These are phyloP conservation scores for Colletotrichum somersetense DNA, from an alignment of 2,329 filamentous ascomycete genomes.

Conservation along the genomic window DNA sequence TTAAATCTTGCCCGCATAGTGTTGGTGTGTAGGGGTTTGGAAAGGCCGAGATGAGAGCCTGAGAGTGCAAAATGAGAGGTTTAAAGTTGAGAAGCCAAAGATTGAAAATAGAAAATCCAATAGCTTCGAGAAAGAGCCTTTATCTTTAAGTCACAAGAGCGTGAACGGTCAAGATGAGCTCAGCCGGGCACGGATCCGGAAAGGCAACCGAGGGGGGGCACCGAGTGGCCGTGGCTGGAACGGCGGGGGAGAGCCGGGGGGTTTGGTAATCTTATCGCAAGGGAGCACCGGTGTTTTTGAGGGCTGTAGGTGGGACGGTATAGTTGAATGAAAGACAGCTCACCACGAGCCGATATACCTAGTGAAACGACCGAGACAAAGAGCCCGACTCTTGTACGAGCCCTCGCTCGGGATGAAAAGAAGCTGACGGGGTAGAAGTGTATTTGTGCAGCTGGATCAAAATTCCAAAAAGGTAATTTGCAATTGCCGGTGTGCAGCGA, in stretches of 20 bases:
- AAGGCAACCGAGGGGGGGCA: background rate
- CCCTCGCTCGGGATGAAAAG: background rate
- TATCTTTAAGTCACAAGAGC: background rate
- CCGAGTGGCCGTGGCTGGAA: constrained; percentile 20
- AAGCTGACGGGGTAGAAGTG: background rate
- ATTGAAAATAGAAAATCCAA: background rate
- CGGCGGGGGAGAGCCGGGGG: constrained; percentile 23
- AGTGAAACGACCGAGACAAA: background rate
- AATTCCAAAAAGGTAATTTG: background rate
- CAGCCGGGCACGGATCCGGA: constrained; percentile 26
- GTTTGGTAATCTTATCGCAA: constrained; percentile 28
- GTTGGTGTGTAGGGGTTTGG: background rate
- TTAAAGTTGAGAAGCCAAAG: background rate
- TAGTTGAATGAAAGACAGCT: background rate
- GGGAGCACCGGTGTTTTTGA: background rate
- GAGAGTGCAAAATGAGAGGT: background rate
- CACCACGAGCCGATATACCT: background rate
- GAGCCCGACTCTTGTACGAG: too few relatives aligned
- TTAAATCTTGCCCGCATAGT: constrained; percentile 79
- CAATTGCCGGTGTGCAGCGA: background rate
- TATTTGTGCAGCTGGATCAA: background rate
- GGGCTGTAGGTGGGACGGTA: background rate
- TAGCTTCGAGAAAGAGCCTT: background rate
- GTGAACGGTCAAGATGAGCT: constrained; percentile 6
- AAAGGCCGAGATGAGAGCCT: background rate